Evolutionary conservation across 371 early-diverging fungal genomes (phyloP), one percentile per base, ranked within the genome.

Genomic region (Mortierella sp.): DNA sequence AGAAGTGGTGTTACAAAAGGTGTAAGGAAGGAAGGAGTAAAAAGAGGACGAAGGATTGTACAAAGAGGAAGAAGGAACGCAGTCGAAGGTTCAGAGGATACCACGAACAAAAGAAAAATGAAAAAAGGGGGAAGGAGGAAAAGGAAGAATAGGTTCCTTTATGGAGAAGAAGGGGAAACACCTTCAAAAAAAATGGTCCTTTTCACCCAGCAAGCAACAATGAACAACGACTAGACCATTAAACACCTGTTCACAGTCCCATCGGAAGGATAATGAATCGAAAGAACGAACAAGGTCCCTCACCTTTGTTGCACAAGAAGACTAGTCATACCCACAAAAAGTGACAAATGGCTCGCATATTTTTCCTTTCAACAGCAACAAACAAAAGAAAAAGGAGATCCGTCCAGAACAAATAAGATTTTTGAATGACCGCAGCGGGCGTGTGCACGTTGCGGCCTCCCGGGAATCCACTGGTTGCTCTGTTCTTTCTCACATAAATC

Each of bases 361-460:
- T 14, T 49, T 49, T 41, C 4, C 41, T 41, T 41, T 41, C 41
- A 41, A 14, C 49, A 49, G 18, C 49, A 49, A 46, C 46, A 14
- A 24, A 24, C 4, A 21, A 21, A 27, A 27, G 1, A 32, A 35
- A 18, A 63, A 29, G 3, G 35, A 41, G 65, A 65, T 65, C 24
- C 35, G 63, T 1, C 63, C 65, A 65, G 41, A 65, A 65, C 18
- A 65, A 65, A 65, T 65, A 65, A 65, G 14, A 27, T 49, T 60
- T 60, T 60, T 60, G 60, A 60, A 60, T 32, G 49, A 8, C 46
- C 32, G 51, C 72, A 72, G 72, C 51, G 60, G 60, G 60, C 7
- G 60, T 60, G 60, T 60, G 48, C 72, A 72, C 72, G 72, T 72
- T 72, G 49, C 6, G 51, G 5, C 48, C 32, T 72, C 35, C 72